Conservation (phyloP, 805 yeast genomes). For the Metschnikowia sp. region DNA sequence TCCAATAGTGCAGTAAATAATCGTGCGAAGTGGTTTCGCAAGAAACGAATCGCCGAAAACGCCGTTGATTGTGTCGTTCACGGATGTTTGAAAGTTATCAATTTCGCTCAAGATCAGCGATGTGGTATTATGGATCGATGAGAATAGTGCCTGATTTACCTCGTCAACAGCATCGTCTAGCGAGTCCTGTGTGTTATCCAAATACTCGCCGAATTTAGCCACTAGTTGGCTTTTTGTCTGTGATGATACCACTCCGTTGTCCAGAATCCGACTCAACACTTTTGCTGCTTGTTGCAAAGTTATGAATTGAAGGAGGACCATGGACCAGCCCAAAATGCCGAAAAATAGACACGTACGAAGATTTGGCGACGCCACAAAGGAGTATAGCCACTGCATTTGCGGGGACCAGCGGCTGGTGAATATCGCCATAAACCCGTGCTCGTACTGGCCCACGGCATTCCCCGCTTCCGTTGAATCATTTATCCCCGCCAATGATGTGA, state of each 20-base stretch:
- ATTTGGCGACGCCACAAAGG: constrained; percentile 6
- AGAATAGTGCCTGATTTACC: constrained; percentile 64
- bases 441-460: constrained; percentile 6
- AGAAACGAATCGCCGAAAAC: constrained; percentile 70
- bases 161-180: constrained; percentile 44
- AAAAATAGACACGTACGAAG: constrained; percentile 6
- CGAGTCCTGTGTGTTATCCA: constrained; percentile 8
- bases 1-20: constrained; percentile 78
- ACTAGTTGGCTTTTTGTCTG: background rate
- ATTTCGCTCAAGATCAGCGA: constrained; percentile 6
- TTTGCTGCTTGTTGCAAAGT: constrained; percentile 5
- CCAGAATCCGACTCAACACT: background rate
- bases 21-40: constrained; percentile 56
- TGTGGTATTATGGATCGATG: constrained; percentile 51
- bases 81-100: constrained; percentile 25
- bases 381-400: constrained; percentile 8
- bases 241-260: background rate
- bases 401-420: constrained; percentile 4
- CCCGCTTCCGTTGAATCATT: constrained; percentile 10
- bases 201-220: background rate
- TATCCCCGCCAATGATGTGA: background rate
- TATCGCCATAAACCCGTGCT: constrained; percentile 9
- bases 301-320: constrained; percentile 10
- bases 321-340: constrained; percentile 9
- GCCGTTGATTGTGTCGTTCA: constrained; percentile 55